Evolutionary conservation across 129 eudicot genomes (phyloP).

Genomic region (Tagetes erecta): DNA sequence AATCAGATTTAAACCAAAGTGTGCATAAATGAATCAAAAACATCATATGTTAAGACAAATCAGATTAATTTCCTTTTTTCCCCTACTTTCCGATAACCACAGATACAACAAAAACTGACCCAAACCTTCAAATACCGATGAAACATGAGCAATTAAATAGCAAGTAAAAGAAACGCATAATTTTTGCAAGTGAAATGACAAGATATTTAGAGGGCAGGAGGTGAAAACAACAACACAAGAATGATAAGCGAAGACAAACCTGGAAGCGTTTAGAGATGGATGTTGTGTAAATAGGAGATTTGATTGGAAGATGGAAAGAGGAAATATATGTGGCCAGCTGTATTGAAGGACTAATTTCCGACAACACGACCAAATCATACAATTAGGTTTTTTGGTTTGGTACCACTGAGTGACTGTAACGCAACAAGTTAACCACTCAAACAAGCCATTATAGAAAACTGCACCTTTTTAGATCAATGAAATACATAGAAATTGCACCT

Average conservation of each 20-base stretch:
- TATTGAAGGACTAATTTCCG: slow-evolving; percentile 16
- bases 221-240: too few relatives aligned
- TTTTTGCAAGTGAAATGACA: too few relatives aligned
- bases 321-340: slow-evolving; percentile 16
- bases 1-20: not conserved
- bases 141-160: not conserved
- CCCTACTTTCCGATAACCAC: not conserved
- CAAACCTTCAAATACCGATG: not conserved
- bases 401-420: too few relatives aligned
- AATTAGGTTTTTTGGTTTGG: not conserved
- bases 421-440: too few relatives aligned
- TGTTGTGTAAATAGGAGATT: not conserved
- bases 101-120: not conserved
- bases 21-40: not conserved
- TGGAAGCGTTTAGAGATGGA: slow-evolving; percentile 15
- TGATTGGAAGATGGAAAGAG: slow-evolving; percentile 5
- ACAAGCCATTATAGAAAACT: too few relatives aligned
- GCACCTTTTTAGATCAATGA: too few relatives aligned
- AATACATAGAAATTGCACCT: too few relatives aligned
- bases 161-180: not conserved
- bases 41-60: not conserved
- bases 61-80: not conserved
- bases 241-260: slow-evolving; percentile 11
- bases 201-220: too few relatives aligned
- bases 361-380: slow-evolving; percentile 1